These are phyloP conservation scores for Globisporangium polare DNA, from an alignment of 352 stramenopile genomes.

Conservation along the genomic window DNA sequence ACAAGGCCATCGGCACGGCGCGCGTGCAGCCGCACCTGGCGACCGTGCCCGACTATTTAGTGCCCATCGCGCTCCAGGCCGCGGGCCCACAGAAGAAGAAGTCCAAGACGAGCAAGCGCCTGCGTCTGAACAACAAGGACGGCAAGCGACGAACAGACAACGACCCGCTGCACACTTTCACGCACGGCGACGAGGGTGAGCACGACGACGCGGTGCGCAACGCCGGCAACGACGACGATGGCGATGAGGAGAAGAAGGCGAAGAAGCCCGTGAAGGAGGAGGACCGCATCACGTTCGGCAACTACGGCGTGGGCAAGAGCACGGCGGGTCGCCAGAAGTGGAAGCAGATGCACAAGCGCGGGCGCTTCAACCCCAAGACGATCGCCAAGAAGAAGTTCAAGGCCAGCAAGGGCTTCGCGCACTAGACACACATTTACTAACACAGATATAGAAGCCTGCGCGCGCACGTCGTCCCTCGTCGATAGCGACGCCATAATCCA, in stretches of 20 bases:
- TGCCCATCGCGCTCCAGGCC: slow-evolving; percentile 94
- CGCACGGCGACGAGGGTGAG: slow-evolving; percentile 57
- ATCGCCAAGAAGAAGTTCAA: slow-evolving; percentile 86
- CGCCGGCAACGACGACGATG: slow-evolving; percentile 27
- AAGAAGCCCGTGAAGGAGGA: slow-evolving; percentile 60
- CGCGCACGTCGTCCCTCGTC: neutral
- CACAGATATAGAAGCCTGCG: neutral
- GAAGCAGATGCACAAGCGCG: slow-evolving; percentile 87
- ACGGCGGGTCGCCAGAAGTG: slow-evolving; percentile 93
- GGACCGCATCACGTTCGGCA: slow-evolving; percentile 87
- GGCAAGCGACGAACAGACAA: slow-evolving; percentile 91
- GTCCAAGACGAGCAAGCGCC: slow-evolving; percentile 74
- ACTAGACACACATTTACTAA: slow-evolving; percentile 31
- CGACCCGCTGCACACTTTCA: slow-evolving; percentile 96
- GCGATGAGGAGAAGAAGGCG: slow-evolving; percentile 26
- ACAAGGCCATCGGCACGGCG: slow-evolving; percentile 93
- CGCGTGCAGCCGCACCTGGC: slow-evolving; percentile 94
- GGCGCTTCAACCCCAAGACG: slow-evolving; percentile 91
- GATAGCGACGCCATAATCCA: neutral
- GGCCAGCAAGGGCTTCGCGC: slow-evolving; percentile 51
- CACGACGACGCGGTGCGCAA: slow-evolving; percentile 15
- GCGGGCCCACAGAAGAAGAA: slow-evolving; percentile 76
- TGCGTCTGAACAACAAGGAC: slow-evolving; percentile 44
- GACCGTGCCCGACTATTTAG: slow-evolving; percentile 96
- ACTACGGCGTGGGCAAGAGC: slow-evolving; percentile 90